These are phyloP conservation scores for slime mould (Dictyostelium discoideum) DNA, from an alignment of 78 protist genomes.

Conservation along the genomic window dicty_2.7 NC_007090.3:2439001-2439500, in stretches of 20 bases:
- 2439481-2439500: too few relatives aligned
- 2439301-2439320: not conserved
- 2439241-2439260: not conserved
- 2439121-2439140: not conserved
- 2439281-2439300: not conserved
- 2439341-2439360: not conserved
- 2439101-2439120: not conserved
- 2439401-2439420: not conserved
- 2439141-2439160: not conserved
- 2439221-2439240: not conserved
- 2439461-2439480: too few relatives aligned
- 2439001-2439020: not conserved
- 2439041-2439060: not conserved
- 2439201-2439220: not conserved
- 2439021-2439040: not conserved
- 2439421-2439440: not conserved
- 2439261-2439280: not conserved
- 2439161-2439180: not conserved
- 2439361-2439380: not conserved
- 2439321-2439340: not conserved
- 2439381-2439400: not conserved
- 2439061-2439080: not conserved
- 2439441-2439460: not conserved
- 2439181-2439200: not conserved
- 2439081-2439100: not conserved